Evolutionary conservation across 441 rosid species (phyloP).

Genomic region (Manihot esculenta): DNA sequence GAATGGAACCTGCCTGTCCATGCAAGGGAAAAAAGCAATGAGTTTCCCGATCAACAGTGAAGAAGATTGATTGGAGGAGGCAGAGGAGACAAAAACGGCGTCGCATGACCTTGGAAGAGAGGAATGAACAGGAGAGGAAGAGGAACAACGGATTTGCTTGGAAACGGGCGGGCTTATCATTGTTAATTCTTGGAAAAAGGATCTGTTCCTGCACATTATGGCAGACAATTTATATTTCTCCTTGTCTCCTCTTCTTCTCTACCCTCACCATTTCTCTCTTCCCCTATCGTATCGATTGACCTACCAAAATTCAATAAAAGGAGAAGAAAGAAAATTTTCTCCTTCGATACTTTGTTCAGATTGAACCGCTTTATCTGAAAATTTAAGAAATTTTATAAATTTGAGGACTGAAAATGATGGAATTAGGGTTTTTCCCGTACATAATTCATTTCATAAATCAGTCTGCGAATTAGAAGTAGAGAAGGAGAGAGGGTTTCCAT

Average conservation of each 20-base stretch:
- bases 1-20: slow-evolving; percentile 73
- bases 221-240: slow-evolving; percentile 74
- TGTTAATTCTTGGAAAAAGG: slow-evolving; percentile 79
- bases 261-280: slow-evolving; percentile 4
- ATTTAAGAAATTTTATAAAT: background rate
- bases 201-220: slow-evolving; percentile 97
- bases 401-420: background rate
- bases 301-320: background rate
- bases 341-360: background rate
- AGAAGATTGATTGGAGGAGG: slow-evolving; percentile 19
- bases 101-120: slow-evolving; percentile 50
- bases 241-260: slow-evolving; percentile 28
- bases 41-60: slow-evolving; percentile 53
- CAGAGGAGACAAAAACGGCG: slow-evolving; percentile 14
- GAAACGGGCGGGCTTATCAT: slow-evolving; percentile 56
- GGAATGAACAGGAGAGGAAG: slow-evolving; percentile 56
- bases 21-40: slow-evolving; percentile 63
- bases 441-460: background rate
- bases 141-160: slow-evolving; percentile 74
- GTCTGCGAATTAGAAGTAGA: background rate
- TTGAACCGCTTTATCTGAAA: background rate
- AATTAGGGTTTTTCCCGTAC: background rate
- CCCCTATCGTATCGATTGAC: background rate
- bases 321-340: background rate
- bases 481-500: background rate